A percentile compares a stretch with the other conserved stretches of the same genome.
These are phyloP conservation scores for Fusarium mundagurra DNA, from an alignment of 2,329 filamentous ascomycete genomes.

Conservation along the genomic window DNA sequence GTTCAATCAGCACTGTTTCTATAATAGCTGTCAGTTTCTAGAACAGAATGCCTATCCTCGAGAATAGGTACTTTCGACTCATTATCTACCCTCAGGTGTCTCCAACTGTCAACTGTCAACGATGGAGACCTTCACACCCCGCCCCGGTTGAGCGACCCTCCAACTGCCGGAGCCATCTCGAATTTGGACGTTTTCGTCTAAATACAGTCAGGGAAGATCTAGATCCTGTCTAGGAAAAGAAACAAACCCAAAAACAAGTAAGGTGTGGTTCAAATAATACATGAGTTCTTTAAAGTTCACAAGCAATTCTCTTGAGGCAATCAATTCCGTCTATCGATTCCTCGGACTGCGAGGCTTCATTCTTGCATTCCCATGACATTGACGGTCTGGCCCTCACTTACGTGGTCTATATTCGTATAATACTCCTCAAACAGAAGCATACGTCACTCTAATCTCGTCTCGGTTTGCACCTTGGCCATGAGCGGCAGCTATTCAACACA, in stretches of 20 bases:
- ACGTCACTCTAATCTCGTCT: background rate
- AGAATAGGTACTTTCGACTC: background rate
- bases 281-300: background rate
- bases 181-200: conserved; percentile 13
- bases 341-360: background rate
- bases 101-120: background rate
- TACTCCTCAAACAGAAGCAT: background rate
- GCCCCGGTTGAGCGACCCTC: background rate
- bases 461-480: background rate
- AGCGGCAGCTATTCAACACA: background rate
- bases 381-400: background rate
- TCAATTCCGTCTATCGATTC: background rate
- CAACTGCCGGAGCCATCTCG: background rate
- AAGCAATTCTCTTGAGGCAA: background rate
- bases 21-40: background rate
- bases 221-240: background rate
- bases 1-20: background rate
- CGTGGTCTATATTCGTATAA: background rate
- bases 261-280: background rate
- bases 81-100: background rate
- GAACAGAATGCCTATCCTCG: background rate
- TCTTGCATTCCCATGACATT: conserved; percentile 16
- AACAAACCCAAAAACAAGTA: background rate
- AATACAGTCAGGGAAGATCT: background rate
- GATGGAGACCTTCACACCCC: background rate